These are phyloP conservation scores for Mallotus nudiflorus DNA, from an alignment of 345 rosid species.

Conservation along the genomic window DNA sequence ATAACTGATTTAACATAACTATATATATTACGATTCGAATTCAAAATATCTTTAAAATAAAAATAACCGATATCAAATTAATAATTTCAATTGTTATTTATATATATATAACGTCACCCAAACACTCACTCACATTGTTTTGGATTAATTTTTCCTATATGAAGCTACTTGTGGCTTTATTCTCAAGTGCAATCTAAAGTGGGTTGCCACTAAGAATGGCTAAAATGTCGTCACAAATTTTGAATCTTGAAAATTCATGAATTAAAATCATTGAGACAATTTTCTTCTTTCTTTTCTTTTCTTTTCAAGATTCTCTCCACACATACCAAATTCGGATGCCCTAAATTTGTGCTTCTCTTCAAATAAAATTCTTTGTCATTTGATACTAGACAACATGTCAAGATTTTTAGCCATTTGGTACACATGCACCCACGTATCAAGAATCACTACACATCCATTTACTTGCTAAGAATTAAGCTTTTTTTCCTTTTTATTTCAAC, in stretches of 20 bases:
- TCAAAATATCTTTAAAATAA: no score
- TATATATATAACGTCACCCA: slow-evolving; percentile 53
- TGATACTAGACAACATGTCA: neutral
- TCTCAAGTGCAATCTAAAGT: slow-evolving; percentile 46
- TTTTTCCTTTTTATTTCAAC: no score
- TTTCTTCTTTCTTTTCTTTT: no score
- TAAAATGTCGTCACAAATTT: slow-evolving; percentile 20
- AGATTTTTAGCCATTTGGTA: neutral
- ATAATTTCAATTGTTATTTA: no score
- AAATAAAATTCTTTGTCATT: slow-evolving; percentile 1
- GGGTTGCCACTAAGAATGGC: slow-evolving; percentile 48
- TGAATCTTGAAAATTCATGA: slow-evolving; percentile 1
- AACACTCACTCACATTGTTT: slow-evolving; percentile 21
- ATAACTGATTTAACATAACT: no score
- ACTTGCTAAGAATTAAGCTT: neutral
- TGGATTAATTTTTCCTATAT: neutral
- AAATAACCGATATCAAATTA: no score
- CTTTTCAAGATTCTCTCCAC: neutral
- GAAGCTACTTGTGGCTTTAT: slow-evolving; percentile 15
- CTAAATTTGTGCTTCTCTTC: neutral
- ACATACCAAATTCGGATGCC: neutral
- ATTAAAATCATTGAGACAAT: neutral
- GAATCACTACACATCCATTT: neutral
- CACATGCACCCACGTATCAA: neutral
- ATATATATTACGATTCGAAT: no score